phyloP scores from a whole-genome alignment of 73 alveolate species.

The Tetrahymena elliotti region DNA sequence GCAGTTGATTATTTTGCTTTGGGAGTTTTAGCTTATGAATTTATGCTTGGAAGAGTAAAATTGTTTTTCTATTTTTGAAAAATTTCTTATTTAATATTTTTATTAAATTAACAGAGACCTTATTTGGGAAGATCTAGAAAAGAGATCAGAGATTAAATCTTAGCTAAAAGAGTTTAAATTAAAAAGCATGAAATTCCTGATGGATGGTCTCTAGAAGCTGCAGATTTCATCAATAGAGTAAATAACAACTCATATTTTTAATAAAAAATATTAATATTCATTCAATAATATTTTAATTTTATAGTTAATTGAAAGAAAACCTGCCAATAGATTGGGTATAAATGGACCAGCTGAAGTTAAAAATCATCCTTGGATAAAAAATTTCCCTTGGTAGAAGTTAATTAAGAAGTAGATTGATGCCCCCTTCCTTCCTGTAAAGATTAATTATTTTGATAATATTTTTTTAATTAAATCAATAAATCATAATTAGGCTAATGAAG shows the following conservation, averaged over 20 bases:
- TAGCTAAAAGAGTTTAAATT: constrained; percentile 69
- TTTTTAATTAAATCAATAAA: neutral
- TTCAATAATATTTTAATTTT: neutral
- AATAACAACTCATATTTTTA: neutral
- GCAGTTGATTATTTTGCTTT: constrained; percentile 91
- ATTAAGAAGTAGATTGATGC: constrained; percentile 70
- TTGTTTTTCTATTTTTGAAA: neutral
- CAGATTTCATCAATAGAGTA: constrained; percentile 85
- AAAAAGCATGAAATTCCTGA: constrained; percentile 71
- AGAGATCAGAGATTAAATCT: constrained; percentile 82
- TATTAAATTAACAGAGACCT: constrained; percentile 57
- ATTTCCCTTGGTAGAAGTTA: constrained; percentile 77
- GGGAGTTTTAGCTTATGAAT: constrained; percentile 93
- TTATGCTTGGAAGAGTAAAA: constrained; percentile 78
- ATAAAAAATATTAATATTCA: neutral
- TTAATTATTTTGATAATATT: neutral
- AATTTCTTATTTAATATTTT: constrained; percentile 7
- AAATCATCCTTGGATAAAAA: constrained; percentile 76
- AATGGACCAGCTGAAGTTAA: constrained; percentile 79
- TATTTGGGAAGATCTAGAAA: constrained; percentile 82
- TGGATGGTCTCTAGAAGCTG: constrained; percentile 89
- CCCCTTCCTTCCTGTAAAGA: constrained; percentile 48
- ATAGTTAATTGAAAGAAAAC: constrained; percentile 68
- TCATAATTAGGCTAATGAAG: constrained; percentile 20
- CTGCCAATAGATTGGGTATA: constrained; percentile 75